phyloP scores from a whole-genome alignment of 257 asterid genomes.

The Solanum chmielewskii region DNA sequence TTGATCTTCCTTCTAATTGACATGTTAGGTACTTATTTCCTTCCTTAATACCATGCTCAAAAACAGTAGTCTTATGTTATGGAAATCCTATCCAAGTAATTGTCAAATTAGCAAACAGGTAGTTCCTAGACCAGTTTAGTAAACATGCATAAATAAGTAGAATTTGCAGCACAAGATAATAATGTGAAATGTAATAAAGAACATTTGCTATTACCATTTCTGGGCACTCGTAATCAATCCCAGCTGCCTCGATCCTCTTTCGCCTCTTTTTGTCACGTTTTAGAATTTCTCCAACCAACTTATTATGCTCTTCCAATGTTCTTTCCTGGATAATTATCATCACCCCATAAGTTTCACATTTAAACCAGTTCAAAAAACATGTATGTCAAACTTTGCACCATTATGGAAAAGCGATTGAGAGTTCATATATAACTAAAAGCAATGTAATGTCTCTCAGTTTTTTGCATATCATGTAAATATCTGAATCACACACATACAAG shows the following conservation, averaged over 20 bases:
- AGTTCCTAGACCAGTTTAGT: not conserved
- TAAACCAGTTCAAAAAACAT: not conserved
- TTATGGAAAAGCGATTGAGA: not conserved
- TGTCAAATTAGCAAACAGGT: not conserved
- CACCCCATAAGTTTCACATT: not conserved
- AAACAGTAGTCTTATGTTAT: not conserved
- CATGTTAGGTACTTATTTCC: not conserved
- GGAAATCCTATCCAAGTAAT: not conserved
- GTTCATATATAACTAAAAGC: not conserved
- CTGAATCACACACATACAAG: not conserved
- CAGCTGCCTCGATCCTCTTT: slow-evolving; percentile 78
- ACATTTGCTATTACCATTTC: slow-evolving; percentile 41
- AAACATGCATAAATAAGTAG: not conserved
- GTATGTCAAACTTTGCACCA: not conserved
- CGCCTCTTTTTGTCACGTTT: slow-evolving; percentile 60
- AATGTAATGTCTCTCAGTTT: not conserved
- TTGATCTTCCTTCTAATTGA: not conserved
- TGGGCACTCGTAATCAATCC: slow-evolving; percentile 78
- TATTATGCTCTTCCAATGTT: slow-evolving; percentile 54
- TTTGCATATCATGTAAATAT: not conserved
- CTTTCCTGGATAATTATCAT: slow-evolving; percentile 37
- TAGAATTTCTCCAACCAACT: slow-evolving; percentile 45
- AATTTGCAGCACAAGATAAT: not conserved
- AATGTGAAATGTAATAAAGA: not conserved
- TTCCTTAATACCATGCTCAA: not conserved